phyloP scores from a whole-genome alignment of 2,329 filamentous ascomycete genomes.

The Fusarium vanettenii region DNA sequence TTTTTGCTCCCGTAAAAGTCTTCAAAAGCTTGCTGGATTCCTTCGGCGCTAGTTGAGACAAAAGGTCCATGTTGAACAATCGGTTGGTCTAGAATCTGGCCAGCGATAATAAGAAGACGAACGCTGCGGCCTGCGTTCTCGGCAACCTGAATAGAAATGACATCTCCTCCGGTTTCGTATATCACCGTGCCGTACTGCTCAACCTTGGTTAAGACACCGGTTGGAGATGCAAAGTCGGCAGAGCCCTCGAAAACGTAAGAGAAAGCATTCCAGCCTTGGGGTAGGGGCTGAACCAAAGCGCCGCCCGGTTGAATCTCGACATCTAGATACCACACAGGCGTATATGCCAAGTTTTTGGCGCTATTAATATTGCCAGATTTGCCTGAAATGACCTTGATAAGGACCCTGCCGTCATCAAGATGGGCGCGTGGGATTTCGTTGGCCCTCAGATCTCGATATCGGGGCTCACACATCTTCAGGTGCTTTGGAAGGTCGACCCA shows the following conservation, averaged over 20 bases:
- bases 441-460: slow-evolving; percentile 8
- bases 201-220: background rate
- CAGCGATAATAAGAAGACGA: slow-evolving; percentile 1
- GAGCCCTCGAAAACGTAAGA: slow-evolving; percentile 2
- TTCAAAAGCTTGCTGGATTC: slow-evolving; percentile 3
- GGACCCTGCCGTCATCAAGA: background rate
- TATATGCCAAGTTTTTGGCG: slow-evolving; percentile 1
- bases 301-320: slow-evolving; percentile 8
- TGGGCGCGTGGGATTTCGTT: background rate
- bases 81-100: slow-evolving; percentile 2
- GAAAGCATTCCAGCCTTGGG: slow-evolving; percentile 9
- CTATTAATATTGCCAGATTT: background rate
- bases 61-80: slow-evolving; percentile 11
- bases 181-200: background rate
- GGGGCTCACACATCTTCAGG: slow-evolving; percentile 5
- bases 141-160: background rate
- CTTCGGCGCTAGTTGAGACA: slow-evolving; percentile 1
- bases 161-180: background rate
- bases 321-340: slow-evolving; percentile 7
- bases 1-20: slow-evolving; percentile 4
- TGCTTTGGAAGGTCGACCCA: slow-evolving; percentile 10
- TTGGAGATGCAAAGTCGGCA: background rate
- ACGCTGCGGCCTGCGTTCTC: background rate
- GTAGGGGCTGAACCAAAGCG: background rate
- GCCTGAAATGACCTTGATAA: slow-evolving; percentile 6